These are phyloP conservation scores for Aspergillus versicolor DNA, from an alignment of 2,329 filamentous ascomycete genomes.

Conservation along the genomic window DNA sequence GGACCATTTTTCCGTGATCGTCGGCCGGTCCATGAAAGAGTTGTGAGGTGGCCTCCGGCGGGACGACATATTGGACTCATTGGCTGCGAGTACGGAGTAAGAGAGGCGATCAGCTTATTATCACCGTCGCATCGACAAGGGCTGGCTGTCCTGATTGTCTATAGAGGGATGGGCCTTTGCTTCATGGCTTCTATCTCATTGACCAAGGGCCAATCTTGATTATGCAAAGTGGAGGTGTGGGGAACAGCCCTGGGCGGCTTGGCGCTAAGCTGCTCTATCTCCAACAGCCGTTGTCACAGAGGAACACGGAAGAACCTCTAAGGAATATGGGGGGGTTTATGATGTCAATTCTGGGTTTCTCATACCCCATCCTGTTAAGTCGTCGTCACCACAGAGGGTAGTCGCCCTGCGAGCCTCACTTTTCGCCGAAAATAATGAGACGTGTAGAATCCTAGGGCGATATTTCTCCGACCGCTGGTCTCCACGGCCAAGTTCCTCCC, in stretches of 20 bases:
- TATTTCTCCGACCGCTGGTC: background rate
- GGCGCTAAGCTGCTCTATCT: slow-evolving; percentile 4
- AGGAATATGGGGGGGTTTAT: background rate
- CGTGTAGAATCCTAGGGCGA: background rate
- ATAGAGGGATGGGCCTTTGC: background rate
- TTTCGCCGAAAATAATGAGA: background rate
- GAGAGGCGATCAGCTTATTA: background rate
- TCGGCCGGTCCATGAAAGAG: background rate
- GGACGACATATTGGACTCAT: too few relatives aligned
- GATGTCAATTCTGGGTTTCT: background rate
- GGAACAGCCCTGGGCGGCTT: slow-evolving; percentile 11
- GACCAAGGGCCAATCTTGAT: slow-evolving; percentile 7
- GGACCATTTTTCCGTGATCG: background rate
- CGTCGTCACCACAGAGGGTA: background rate
- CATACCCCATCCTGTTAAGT: background rate
- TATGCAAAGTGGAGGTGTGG: slow-evolving; percentile 21
- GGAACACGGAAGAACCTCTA: background rate
- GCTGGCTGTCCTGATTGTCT: too few relatives aligned
- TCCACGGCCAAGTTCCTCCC: slow-evolving; percentile 4
- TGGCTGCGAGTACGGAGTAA: background rate
- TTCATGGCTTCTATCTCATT: background rate
- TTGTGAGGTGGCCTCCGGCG: background rate
- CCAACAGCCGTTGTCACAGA: background rate
- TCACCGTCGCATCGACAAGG: too few relatives aligned
- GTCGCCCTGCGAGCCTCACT: background rate